Conservation (phyloP, 2,329 filamentous ascomycete species). For the Pseudogymnoascus sp. region DNA sequence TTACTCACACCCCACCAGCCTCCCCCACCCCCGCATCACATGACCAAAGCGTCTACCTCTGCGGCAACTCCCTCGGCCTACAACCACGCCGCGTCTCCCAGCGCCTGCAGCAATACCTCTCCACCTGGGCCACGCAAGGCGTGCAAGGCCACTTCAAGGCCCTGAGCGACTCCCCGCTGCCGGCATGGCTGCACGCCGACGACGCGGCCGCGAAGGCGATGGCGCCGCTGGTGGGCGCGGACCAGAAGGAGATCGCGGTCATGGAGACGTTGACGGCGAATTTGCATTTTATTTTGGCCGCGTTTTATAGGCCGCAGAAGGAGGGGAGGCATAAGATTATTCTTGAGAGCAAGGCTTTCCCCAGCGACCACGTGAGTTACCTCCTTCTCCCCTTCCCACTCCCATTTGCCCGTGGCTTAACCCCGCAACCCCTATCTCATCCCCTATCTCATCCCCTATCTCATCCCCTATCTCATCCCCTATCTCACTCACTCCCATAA, state of each 20-base stretch:
- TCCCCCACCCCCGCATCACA: slow-evolving; percentile 10
- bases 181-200: slow-evolving; percentile 64
- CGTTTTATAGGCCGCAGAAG: slow-evolving; percentile 64
- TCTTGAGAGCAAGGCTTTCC: slow-evolving; percentile 72
- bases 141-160: slow-evolving; percentile 70
- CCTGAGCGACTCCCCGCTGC: slow-evolving; percentile 50
- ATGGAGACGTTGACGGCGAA: slow-evolving; percentile 77
- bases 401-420: not conserved
- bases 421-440: not conserved
- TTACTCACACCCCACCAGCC: not conserved
- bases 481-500: not conserved
- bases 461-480: not conserved
- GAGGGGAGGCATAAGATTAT: slow-evolving; percentile 60
- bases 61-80: slow-evolving; percentile 70
- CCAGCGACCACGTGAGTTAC: slow-evolving; percentile 62
- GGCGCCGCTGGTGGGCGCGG: slow-evolving; percentile 63
- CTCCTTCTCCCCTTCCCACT: not conserved
- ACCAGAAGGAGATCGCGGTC: slow-evolving; percentile 59
- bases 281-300: slow-evolving; percentile 67
- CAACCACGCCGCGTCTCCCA: slow-evolving; percentile 58
- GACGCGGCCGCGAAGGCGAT: slow-evolving; percentile 56
- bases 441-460: not conserved
- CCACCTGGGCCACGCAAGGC: slow-evolving; percentile 67
- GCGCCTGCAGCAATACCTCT: slow-evolving; percentile 60
- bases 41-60: slow-evolving; percentile 54